These are phyloP conservation scores for Symbiodinium natans DNA, from an alignment of 73 alveolate species.

Conservation along the genomic window DNA sequence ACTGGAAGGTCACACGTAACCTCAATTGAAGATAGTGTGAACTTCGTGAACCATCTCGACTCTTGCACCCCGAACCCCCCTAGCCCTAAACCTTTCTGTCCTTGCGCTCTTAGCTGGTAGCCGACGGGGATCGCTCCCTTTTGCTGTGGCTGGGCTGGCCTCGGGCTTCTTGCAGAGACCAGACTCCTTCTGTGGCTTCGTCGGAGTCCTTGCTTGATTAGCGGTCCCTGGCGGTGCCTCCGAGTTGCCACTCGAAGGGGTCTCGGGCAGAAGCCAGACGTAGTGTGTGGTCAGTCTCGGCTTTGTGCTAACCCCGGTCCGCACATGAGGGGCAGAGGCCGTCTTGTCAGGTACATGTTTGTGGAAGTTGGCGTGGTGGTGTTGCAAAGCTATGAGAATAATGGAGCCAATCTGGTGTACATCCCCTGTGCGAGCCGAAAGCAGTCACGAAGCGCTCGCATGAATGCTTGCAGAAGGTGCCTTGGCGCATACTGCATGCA, in stretches of 20 bases:
- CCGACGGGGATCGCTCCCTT: background rate
- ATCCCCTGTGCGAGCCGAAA: background rate
- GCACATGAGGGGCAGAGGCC: too few species aligned
- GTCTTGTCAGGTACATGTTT: too few species aligned
- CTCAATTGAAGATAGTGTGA: background rate
- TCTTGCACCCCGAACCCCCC: too few species aligned
- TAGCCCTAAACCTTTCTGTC: background rate
- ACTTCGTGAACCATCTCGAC: too few species aligned
- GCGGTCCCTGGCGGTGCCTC: background rate
- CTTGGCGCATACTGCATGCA: too few species aligned
- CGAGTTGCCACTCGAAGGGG: background rate
- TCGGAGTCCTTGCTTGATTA: background rate
- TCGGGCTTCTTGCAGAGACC: slow-evolving; percentile 4
- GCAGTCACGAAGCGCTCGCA: background rate
- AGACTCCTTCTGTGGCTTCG: background rate
- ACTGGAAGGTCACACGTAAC: background rate
- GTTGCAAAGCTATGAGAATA: too few species aligned
- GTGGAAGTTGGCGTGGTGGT: too few species aligned
- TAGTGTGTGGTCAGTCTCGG: slow-evolving; percentile 19
- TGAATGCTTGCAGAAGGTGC: background rate
- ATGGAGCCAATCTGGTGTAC: too few species aligned
- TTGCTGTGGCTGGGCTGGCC: slow-evolving; percentile 14
- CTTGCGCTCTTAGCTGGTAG: background rate
- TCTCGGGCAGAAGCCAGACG: slow-evolving; percentile 20
- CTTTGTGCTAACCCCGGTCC: background rate